Evolutionary conservation across 768 basidiomycete genomes (phyloP).

Genomic region (Tulasnella sp.): DNA sequence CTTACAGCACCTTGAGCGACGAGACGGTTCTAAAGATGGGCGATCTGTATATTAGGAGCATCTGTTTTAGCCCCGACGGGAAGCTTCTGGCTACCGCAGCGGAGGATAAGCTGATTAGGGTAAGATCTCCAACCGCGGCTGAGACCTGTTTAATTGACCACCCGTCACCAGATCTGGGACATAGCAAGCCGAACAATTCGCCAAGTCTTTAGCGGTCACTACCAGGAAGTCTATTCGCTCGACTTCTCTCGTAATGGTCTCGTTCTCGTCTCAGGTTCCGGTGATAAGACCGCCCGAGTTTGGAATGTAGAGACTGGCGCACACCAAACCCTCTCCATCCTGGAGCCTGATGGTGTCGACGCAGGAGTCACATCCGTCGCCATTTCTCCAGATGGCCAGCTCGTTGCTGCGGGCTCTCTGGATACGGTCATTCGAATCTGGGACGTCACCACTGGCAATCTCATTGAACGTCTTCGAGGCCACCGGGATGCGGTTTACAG

Average conservation of each 20-base stretch:
- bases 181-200: conserved; percentile 75
- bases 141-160: background rate
- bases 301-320: conserved; percentile 55
- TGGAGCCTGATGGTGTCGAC: conserved; percentile 55
- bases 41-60: conserved; percentile 86
- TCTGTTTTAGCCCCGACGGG: conserved; percentile 72
- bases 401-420: conserved; percentile 58
- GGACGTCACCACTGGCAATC: conserved; percentile 67
- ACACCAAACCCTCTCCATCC: conserved; percentile 47
- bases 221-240: conserved; percentile 90
- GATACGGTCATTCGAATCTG: conserved; percentile 72
- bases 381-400: conserved; percentile 68
- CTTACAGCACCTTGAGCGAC: conserved; percentile 52
- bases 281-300: conserved; percentile 62
- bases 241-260: conserved; percentile 86
- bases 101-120: conserved; percentile 89
- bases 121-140: conserved; percentile 40
- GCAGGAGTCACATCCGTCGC: conserved; percentile 78
- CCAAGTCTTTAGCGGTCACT: conserved; percentile 80
- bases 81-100: conserved; percentile 74
- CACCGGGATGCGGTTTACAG: conserved; percentile 85
- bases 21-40: conserved; percentile 67
- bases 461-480: conserved; percentile 71
- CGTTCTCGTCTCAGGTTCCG: conserved; percentile 84
- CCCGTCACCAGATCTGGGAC: conserved; percentile 73